Percentiles rank a stretch among this genome's conserved stretches.
Evolutionary conservation across 805 yeast species (phyloP).

Genomic region (Metschnikowia orientalis): DNA sequence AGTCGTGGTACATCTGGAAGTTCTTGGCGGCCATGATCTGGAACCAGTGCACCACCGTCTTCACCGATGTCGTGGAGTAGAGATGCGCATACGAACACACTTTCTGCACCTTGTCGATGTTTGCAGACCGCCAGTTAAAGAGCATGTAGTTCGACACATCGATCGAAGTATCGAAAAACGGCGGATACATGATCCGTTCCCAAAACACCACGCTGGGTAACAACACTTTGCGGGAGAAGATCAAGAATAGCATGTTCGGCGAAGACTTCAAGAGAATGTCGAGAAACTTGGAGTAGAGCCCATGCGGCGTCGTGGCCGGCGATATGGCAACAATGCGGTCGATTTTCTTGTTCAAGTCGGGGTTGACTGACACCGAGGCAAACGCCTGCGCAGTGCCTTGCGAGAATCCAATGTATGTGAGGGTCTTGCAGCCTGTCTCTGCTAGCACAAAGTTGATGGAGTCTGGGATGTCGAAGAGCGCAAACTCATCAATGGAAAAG

Average conservation of each 20-base stretch:
- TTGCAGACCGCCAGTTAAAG: conserved; percentile 74
- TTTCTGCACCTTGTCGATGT: conserved; percentile 73
- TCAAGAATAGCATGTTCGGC: conserved; percentile 62
- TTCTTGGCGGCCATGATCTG: conserved; percentile 51
- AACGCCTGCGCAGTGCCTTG: conserved; percentile 95
- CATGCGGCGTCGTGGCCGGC: conserved; percentile 92
- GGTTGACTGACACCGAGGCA: conserved; percentile 69
- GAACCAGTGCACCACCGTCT: conserved; percentile 57
- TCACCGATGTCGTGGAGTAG: conserved; percentile 88
- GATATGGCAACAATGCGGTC: conserved; percentile 74
- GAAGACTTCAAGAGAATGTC: conserved; percentile 72
- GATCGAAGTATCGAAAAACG: conserved; percentile 64
- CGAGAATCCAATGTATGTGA: conserved; percentile 82
- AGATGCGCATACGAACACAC: conserved; percentile 78
- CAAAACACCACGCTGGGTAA: conserved; percentile 77
- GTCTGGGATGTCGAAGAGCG: conserved; percentile 84
- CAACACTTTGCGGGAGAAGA: conserved; percentile 72
- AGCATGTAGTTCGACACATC: conserved; percentile 64
- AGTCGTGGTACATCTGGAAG: conserved; percentile 88
- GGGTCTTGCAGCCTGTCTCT: conserved; percentile 34
- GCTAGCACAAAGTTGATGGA: conserved; percentile 68
- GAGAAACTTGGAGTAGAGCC: conserved; percentile 69
- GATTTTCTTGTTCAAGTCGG: conserved; percentile 53
- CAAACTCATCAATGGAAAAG: conserved; percentile 86
- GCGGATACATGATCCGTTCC: conserved; percentile 74